These are phyloP conservation scores for Polygonum maritimum DNA, from an alignment of 148 eudicot genomes.

Conservation along the genomic window DNA sequence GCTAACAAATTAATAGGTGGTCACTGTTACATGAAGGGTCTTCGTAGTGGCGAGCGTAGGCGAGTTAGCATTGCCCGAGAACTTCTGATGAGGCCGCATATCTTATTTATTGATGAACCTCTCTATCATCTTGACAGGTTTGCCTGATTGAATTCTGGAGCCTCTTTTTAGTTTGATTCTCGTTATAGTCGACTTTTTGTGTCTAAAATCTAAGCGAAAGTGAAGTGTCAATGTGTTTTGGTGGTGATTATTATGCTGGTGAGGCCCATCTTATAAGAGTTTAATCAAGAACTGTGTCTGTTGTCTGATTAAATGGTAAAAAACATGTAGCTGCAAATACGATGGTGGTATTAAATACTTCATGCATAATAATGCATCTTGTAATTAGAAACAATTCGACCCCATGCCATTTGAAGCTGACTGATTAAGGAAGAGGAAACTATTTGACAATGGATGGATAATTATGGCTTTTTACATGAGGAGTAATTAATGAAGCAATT, in stretches of 20 bases:
- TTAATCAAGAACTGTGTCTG: background rate
- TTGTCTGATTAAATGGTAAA: background rate
- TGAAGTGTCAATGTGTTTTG: background rate
- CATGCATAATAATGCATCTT: background rate
- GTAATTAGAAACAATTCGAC: background rate
- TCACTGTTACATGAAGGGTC: constrained; percentile 93
- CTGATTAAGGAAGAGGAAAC: background rate
- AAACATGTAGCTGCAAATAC: background rate
- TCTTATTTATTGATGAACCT: constrained; percentile 89
- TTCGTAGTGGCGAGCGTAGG: constrained; percentile 87
- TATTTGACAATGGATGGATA: background rate
- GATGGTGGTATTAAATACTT: background rate
- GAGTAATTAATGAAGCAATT: background rate
- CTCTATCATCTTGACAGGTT: constrained; percentile 99
- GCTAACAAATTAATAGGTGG: constrained; percentile 95
- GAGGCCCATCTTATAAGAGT: background rate
- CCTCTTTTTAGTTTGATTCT: background rate
- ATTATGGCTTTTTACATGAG: background rate
- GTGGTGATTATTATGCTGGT: background rate
- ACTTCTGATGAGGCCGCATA: constrained; percentile 91
- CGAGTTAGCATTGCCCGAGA: constrained; percentile 95
- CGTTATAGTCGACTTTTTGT: background rate
- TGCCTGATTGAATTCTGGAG: background rate
- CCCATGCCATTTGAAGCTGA: background rate
- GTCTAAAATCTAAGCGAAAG: background rate